A percentile compares a stretch with the other conserved stretches of the same genome.
Evolutionary conservation across 208 protist genomes (phyloP).

Genomic region (Wallacemonas collosoma): DNA sequence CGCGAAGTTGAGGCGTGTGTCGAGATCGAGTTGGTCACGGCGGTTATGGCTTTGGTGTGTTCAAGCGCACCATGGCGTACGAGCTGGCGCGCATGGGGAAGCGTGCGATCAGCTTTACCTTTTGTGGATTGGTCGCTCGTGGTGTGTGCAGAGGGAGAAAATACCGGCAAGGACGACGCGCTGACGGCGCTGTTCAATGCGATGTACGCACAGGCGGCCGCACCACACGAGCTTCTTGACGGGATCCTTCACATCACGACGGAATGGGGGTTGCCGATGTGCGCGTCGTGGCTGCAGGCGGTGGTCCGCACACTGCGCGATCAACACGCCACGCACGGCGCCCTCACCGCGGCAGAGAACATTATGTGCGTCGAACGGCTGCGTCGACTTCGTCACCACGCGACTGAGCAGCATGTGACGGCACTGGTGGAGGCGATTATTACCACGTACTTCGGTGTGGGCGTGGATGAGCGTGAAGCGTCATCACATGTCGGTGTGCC

Average conservation of each 20-base stretch:
- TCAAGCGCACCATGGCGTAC: conserved; percentile 32
- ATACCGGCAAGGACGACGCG: neutral
- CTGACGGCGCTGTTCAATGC: conserved; percentile 19
- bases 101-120: conserved; percentile 21
- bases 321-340: too few relatives aligned
- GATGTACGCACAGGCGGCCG: conserved; percentile 32
- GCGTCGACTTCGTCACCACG: conserved; percentile 17
- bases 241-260: conserved; percentile 19
- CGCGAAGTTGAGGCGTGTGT: conserved; percentile 23
- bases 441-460: conserved; percentile 8
- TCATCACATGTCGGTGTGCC: too few relatives aligned
- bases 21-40: conserved; percentile 11
- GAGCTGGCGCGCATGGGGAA: conserved; percentile 28
- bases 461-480: neutral
- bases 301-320: conserved; percentile 21
- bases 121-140: conserved; percentile 16
- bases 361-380: conserved; percentile 21
- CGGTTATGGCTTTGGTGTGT: conserved; percentile 26
- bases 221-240: conserved; percentile 27
- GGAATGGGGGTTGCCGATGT: conserved; percentile 16
- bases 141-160: too few relatives aligned
- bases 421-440: conserved; percentile 24
- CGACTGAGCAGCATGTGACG: conserved; percentile 33
- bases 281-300: neutral
- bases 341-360: conserved; percentile 27